A percentile compares a stretch with the other conserved stretches of the same genome.
These are phyloP conservation scores for Plasmodium vinckei DNA, from an alignment of 169 alveolate genomes.

Conservation along the genomic window DNA sequence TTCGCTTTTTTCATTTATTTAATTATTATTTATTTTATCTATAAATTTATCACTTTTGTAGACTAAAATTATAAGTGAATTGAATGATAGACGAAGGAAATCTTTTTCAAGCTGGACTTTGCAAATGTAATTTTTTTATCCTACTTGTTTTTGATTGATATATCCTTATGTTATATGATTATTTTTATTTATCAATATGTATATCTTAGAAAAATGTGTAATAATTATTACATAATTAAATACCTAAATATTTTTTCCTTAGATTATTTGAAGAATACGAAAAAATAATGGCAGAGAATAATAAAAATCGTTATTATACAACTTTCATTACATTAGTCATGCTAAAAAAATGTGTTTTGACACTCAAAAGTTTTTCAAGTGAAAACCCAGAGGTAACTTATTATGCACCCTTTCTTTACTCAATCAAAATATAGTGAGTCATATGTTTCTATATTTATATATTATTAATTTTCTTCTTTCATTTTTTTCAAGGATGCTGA, in stretches of 20 bases:
- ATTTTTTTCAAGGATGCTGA: slow-evolving; percentile 23
- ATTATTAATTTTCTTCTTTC: slow-evolving; percentile 10
- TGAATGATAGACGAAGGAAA: slow-evolving; percentile 58
- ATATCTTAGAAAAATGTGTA: background rate
- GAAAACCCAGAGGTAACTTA: slow-evolving; percentile 50
- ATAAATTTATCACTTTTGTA: background rate
- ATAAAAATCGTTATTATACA: slow-evolving; percentile 40
- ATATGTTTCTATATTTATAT: background rate
- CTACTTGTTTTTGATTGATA: background rate
- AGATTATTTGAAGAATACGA: slow-evolving; percentile 74
- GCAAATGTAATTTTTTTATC: slow-evolving; percentile 48
- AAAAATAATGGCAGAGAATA: slow-evolving; percentile 56
- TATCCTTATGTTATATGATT: background rate
- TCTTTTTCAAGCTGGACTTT: slow-evolving; percentile 76
- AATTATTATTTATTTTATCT: no score
- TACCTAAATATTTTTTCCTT: background rate
- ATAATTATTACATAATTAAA: no score
- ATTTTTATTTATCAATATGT: background rate
- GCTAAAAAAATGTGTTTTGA: slow-evolving; percentile 71
- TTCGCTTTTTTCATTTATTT: no score
- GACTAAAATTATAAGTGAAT: slow-evolving; percentile 75
- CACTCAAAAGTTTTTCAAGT: slow-evolving; percentile 60
- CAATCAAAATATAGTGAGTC: background rate
- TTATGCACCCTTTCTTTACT: background rate
- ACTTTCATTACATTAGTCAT: slow-evolving; percentile 56